phyloP scores from a whole-genome alignment of 768 basidiomycete species.

The Suillus clintonianus region DNA sequence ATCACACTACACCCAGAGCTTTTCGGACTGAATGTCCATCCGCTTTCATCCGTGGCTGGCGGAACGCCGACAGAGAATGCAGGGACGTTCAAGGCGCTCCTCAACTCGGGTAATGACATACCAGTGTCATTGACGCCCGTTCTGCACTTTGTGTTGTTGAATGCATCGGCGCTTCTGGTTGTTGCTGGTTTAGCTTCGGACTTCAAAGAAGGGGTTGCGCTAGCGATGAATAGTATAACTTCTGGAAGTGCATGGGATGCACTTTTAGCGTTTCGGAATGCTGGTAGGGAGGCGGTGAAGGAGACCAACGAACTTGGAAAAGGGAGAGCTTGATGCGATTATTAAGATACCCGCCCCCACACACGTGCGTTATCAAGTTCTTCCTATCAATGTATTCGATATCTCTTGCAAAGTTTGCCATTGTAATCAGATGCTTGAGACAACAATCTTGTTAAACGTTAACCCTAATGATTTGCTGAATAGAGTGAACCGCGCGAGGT shows the following conservation, averaged over 20 bases:
- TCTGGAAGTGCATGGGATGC: slow-evolving; percentile 64
- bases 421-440: too few species aligned
- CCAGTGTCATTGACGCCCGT: slow-evolving; percentile 62
- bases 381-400: background rate
- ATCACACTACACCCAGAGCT: slow-evolving; percentile 63
- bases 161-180: slow-evolving; percentile 85
- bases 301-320: background rate
- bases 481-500: too few species aligned
- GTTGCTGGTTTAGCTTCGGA: slow-evolving; percentile 75
- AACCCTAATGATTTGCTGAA: too few species aligned
- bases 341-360: background rate
- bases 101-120: slow-evolving; percentile 56
- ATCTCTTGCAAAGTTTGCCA: background rate
- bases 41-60: slow-evolving; percentile 70
- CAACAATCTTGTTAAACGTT: too few species aligned
- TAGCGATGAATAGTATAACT: slow-evolving; percentile 64
- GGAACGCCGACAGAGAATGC: slow-evolving; percentile 83
- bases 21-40: slow-evolving; percentile 77
- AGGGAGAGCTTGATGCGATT: background rate
- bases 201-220: slow-evolving; percentile 68
- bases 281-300: slow-evolving; percentile 28
- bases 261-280: slow-evolving; percentile 50
- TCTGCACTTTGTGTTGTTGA: slow-evolving; percentile 85
- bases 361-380: background rate
- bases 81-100: slow-evolving; percentile 61